Evolutionary conservation across 2,329 filamentous ascomycete species (phyloP).

Genomic region (Alternaria ventricosa): DNA sequence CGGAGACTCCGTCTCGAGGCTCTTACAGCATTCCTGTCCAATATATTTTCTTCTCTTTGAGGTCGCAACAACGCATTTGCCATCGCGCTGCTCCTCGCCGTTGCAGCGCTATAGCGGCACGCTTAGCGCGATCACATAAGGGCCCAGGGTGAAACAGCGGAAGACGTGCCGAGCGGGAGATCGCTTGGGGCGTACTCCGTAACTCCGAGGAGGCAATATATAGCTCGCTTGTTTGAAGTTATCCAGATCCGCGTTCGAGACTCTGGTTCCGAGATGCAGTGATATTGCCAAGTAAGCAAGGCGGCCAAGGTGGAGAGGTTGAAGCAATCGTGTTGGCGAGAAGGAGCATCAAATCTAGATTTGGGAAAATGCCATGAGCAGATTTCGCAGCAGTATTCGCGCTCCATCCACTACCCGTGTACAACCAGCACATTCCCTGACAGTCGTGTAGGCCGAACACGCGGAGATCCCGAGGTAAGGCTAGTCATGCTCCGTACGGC

Average conservation of each 20-base stretch:
- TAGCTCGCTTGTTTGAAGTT: not conserved
- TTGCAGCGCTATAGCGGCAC: constrained; percentile 9
- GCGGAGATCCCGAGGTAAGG: not conserved
- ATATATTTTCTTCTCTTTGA: not conserved
- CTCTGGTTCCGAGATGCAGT: not conserved
- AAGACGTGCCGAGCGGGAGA: constrained; percentile 22
- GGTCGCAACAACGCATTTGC: not conserved
- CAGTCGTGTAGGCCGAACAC: not conserved
- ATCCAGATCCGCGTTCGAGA: not conserved
- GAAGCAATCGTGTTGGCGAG: not conserved
- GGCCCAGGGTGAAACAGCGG: constrained; percentile 16
- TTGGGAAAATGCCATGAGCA: not conserved
- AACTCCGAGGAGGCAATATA: not conserved
- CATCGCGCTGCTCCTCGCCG: not conserved
- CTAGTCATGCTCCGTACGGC: not conserved
- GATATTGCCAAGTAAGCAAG: not conserved
- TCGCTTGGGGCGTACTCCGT: constrained; percentile 1
- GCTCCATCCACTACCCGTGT: not conserved
- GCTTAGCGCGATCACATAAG: constrained; percentile 4
- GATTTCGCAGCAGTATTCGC: not conserved
- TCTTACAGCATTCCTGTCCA: not conserved
- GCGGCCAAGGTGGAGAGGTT: not conserved
- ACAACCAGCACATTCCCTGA: not conserved
- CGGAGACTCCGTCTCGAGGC: not conserved
- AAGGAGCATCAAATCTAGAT: not conserved